Conservation (phyloP, 2,329 filamentous ascomycete species). For the Seiridium unicorne region DNA sequence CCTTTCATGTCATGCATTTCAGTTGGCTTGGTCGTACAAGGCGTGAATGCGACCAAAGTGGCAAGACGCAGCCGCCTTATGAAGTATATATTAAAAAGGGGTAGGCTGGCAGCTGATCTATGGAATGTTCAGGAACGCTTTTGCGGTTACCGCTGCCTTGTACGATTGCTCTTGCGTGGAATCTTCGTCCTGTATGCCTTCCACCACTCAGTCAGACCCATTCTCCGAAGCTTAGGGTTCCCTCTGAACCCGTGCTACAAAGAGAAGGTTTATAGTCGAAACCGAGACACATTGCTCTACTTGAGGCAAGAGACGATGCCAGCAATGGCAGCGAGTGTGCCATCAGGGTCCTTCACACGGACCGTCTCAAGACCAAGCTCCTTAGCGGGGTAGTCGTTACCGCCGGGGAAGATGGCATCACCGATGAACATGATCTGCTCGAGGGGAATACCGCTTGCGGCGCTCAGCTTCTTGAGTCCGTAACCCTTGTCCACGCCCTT, state of each 20-base stretch:
- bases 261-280: not conserved
- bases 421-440: constrained; percentile 39
- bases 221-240: not conserved
- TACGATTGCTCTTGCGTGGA: not conserved
- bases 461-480: constrained; percentile 23
- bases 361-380: constrained; percentile 25
- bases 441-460: constrained; percentile 29
- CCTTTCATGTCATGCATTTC: too few relatives aligned
- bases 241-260: not conserved
- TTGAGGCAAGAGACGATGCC: constrained; percentile 17
- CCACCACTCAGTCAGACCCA: not conserved
- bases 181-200: not conserved
- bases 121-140: not conserved
- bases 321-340: constrained; percentile 18
- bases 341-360: constrained; percentile 17
- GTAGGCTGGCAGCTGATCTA: constrained; percentile 6
- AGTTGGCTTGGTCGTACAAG: too few relatives aligned
- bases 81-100: not conserved
- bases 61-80: too few relatives aligned
- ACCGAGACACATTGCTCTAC: not conserved
- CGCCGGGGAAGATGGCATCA: constrained; percentile 37
- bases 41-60: too few relatives aligned
- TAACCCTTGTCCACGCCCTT: constrained; percentile 37
- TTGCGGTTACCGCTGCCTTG: not conserved
- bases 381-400: constrained; percentile 36